Evolutionary conservation across 768 basidiomycete genomes (phyloP), one percentile per base, ranked within the genome.

Genomic region (Tulasnella sp.): DNA sequence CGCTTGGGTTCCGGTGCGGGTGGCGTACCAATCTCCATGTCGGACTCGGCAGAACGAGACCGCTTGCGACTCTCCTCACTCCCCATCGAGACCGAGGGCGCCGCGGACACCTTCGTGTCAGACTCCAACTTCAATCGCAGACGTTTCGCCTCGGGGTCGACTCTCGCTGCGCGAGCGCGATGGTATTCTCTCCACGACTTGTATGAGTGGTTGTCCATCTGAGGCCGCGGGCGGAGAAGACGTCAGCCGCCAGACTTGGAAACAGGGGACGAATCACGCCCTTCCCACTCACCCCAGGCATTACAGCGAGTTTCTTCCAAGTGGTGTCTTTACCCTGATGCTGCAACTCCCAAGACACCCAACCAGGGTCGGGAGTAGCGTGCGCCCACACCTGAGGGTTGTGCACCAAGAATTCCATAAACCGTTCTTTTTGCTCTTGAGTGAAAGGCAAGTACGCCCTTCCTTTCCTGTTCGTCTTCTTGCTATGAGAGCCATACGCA

Each of bases 201-300:
- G 73, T 54, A 74, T 14, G 73, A 74, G 58, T 74, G 73, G 17
- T 74, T 74, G 38, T 74, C 73, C 73, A 74, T 74, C 73, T 74
- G 25, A 12, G 6, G 40, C 22, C 25, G 19, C 6, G 1, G 3
- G 54, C 9, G 4, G 12, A 34, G 34, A 17, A 14, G 17, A 49
- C 31, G 40, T 72, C 72, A 73, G 49, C 14, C 34, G 12, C n/a
- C 3, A 45, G 36, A 19, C 38, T 25, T 40, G 9, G 49, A 58
- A 3, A 74, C 19, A 74, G 34, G n/a, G n/a, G 49, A 19, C 25
- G 71, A 49, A 31, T 17, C 36, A 36, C 36, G 12, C 14, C 11
- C 14, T 12, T 11, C 14, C 0, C 0, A 74, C 73, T 52, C 58
- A 74, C 73, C 73, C 73, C 73, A 1, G 73, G 73, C 49, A 74